Evolutionary conservation across 2,329 filamentous ascomycete species (phyloP), one percentile per base, ranked within the genome.

Genomic region (Monosporascus sp.): DNA sequence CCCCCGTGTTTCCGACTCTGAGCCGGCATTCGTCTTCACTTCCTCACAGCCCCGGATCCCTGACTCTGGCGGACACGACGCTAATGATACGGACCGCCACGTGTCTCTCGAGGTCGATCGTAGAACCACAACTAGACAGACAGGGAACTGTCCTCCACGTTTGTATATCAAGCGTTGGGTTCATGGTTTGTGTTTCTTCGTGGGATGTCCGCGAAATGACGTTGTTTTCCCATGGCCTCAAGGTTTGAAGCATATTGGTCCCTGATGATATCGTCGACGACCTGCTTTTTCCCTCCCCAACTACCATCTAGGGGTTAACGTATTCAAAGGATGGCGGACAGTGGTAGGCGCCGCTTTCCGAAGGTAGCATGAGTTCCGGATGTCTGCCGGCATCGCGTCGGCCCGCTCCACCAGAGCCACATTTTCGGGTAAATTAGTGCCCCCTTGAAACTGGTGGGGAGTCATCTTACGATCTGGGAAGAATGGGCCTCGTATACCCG

Each of bases 191-290:
- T 51, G 44, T 24, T 53, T 53, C 38, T 57, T 54, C 28, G 35
- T 45, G n/a, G 40, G 48, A 18, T 31, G 20, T 22, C 20, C n/a
- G 37, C 40, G 47, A 14, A n/a, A 38, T 20, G n/a, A 55, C 2
- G 53, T 55, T 14, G 14, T 52, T 45, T 54, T 55, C 37, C 50
- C 53, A 15, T 55, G 53, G 50, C 50, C 53, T 26, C 20, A 20
- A 43, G 51, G 14, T 11, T 51, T 49, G 53, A 24, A 56, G 31
- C 5, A 4, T 35, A 35, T 35, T 35, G 11, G 31, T 14, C 31
- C 31, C 1, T 9, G 11, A 14, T 14, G 9, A 35, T 9, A 35
- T 35, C 4, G 31, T 14, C 2, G 31, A 35, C 31, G 11, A 35
- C 11, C 31, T 35, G 11, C 9, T 14, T 35, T 28, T 14, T 14